Percentiles rank a stretch among this genome's conserved stretches.
Evolutionary conservation across 208 protist species (phyloP).

Genomic region (Porcisia deanei): DNA sequence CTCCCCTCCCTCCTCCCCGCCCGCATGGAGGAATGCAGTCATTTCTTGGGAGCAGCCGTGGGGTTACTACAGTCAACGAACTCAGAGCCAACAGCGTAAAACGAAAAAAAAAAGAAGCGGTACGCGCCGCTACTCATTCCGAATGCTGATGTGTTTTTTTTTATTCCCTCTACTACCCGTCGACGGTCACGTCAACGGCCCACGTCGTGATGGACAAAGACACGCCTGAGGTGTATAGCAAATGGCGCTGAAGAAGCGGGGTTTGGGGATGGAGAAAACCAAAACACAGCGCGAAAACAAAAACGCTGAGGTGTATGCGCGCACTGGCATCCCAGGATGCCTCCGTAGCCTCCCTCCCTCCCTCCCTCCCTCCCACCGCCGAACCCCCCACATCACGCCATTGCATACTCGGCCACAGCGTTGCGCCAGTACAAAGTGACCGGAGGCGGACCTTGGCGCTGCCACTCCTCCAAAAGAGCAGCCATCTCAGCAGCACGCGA

Average conservation of each 20-base stretch:
- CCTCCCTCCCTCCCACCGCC: background rate
- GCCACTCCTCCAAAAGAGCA: conserved; percentile 56
- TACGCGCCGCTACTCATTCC: too few relatives aligned
- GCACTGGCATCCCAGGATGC: background rate
- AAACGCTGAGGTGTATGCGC: background rate
- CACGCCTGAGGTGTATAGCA: background rate
- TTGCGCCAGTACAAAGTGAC: conserved; percentile 53
- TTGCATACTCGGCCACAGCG: conserved; percentile 16
- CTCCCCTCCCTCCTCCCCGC: too few relatives aligned
- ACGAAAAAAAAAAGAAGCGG: too few relatives aligned
- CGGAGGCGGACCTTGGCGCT: conserved; percentile 44
- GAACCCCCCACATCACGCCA: background rate
- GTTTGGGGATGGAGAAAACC: too few relatives aligned
- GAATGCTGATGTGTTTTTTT: too few relatives aligned
- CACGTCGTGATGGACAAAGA: background rate
- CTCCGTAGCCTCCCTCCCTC: background rate
- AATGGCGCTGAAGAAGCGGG: too few relatives aligned
- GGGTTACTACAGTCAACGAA: too few relatives aligned
- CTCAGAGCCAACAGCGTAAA: too few relatives aligned
- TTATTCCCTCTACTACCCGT: background rate
- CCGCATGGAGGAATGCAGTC: too few relatives aligned
- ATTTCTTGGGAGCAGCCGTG: too few relatives aligned
- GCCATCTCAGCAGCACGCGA: conserved; percentile 59
- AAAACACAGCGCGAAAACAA: too few relatives aligned
- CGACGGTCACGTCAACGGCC: background rate